Conservation (phyloP, 768 basidiomycete genomes). For the Gymnopilus dilepis region DNA sequence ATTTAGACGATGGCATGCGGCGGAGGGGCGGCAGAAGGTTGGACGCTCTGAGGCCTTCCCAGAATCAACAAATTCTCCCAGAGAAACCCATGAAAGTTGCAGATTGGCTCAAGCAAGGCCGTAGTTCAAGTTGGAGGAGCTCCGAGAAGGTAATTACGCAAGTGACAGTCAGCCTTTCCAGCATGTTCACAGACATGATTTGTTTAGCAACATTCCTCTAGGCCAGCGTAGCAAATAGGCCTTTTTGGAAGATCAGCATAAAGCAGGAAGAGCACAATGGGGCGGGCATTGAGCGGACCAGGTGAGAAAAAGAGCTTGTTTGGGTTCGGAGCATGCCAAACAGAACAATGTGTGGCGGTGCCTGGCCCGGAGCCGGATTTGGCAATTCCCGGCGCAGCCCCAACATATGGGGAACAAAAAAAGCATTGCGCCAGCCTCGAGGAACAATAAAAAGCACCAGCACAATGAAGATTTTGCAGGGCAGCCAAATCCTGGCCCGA, state of each 20-base stretch:
- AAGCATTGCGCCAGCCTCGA: conserved; percentile 7
- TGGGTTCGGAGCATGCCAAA: conserved; percentile 4
- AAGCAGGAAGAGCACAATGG: conserved; percentile 14
- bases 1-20: neutral
- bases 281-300: neutral
- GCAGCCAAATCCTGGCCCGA: conserved; percentile 3
- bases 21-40: neutral
- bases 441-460: conserved; percentile 23
- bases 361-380: conserved; percentile 9
- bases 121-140: too few species aligned
- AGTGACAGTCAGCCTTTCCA: too few species aligned
- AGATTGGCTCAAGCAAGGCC: too few species aligned
- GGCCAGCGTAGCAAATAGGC: neutral
- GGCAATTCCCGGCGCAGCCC: neutral
- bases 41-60: neutral
- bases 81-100: too few species aligned
- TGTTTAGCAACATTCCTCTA: neutral
- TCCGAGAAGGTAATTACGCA: too few species aligned
- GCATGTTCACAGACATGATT: neutral
- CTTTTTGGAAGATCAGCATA: neutral
- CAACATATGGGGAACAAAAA: conserved; percentile 1
- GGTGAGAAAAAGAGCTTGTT: neutral
- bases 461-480: conserved; percentile 12
- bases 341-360: conserved; percentile 11
- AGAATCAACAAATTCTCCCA: neutral